Evolutionary conservation across 768 basidiomycete species (phyloP).

Genomic region (Lactifluus echinatus): DNA sequence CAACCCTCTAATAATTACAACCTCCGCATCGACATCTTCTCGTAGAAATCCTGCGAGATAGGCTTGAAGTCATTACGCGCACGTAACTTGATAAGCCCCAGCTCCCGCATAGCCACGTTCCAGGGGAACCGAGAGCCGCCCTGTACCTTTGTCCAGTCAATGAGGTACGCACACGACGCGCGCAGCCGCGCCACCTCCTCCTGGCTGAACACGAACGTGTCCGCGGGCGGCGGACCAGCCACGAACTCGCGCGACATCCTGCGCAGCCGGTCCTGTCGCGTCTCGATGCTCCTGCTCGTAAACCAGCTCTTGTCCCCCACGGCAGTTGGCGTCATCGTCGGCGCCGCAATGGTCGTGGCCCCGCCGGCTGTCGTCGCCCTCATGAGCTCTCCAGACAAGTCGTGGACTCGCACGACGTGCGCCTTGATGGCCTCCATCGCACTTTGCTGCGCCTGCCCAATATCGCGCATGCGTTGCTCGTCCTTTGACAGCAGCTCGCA

Average conservation of each 20-base stretch:
- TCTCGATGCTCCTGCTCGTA: constrained; percentile 33
- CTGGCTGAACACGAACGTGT: constrained; percentile 24
- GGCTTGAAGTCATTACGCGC: constrained; percentile 35
- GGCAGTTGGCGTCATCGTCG: no score
- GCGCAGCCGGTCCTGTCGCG: constrained; percentile 41
- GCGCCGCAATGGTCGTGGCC: background rate
- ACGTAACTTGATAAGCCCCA: constrained; percentile 44
- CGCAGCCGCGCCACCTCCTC: constrained; percentile 32
- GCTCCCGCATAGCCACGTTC: constrained; percentile 46
- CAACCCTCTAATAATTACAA: no score
- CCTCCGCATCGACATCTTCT: constrained; percentile 26
- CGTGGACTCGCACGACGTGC: background rate
- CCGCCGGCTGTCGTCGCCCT: background rate
- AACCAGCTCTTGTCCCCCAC: constrained; percentile 22
- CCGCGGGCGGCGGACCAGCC: constrained; percentile 25
- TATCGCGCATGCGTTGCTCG: constrained; percentile 24
- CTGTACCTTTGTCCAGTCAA: constrained; percentile 25
- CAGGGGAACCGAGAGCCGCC: constrained; percentile 38
- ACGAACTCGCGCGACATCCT: constrained; percentile 35
- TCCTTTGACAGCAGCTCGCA: constrained; percentile 30
- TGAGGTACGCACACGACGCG: constrained; percentile 45
- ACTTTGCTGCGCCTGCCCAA: constrained; percentile 18
- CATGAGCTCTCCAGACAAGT: background rate
- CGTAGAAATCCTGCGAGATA: constrained; percentile 37
- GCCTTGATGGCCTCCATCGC: constrained; percentile 4